Conservation (phyloP, 2,329 filamentous ascomycete genomes). For the Aspergillus caelatus region DNA sequence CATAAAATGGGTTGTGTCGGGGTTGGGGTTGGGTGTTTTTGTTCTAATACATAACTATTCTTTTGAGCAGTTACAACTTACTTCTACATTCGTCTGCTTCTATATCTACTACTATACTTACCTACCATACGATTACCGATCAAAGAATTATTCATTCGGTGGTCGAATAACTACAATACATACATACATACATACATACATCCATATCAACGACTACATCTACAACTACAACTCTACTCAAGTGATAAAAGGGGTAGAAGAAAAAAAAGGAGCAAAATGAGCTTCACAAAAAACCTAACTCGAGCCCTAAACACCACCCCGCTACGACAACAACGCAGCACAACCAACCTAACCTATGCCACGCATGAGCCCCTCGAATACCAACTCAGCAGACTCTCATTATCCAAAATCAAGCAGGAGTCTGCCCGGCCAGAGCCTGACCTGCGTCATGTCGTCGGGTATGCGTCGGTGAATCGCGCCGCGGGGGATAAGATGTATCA, state of each 20-base stretch:
- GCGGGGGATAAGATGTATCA: constrained; percentile 4
- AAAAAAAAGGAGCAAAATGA: not conserved
- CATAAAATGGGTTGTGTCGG: not conserved
- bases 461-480: not conserved
- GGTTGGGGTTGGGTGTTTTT: too few relatives aligned
- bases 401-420: constrained; percentile 1
- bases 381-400: not conserved
- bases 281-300: constrained; percentile 4
- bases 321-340: not conserved
- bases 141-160: not conserved
- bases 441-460: not conserved
- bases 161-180: not conserved
- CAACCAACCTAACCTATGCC: not conserved
- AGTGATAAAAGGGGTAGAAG: not conserved
- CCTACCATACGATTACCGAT: not conserved
- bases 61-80: too few relatives aligned
- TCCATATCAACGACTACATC: too few relatives aligned
- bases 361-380: not conserved
- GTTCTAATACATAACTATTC: too few relatives aligned
- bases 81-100: not conserved
- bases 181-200: too few relatives aligned
- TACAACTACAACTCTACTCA: not conserved
- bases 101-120: not conserved
- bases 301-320: not conserved
- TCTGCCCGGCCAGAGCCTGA: not conserved